These are phyloP conservation scores for Solanum ossicruentum DNA, from an alignment of 257 asterid genomes.

Conservation along the genomic window DNA sequence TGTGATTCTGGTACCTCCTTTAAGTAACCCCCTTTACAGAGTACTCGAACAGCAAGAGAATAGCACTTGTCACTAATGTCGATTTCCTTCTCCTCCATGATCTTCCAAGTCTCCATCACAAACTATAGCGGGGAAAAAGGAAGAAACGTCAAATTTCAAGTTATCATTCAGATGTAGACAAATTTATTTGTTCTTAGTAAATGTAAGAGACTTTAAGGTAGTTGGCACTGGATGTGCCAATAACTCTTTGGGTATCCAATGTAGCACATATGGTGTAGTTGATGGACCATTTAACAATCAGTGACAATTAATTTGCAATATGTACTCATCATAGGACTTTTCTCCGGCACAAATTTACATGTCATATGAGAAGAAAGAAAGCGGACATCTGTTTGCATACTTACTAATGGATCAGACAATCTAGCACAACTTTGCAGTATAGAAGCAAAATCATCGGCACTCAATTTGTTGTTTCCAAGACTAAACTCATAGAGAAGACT, in stretches of 20 bases:
- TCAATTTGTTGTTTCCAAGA: constrained; percentile 22
- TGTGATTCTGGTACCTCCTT: constrained; percentile 37
- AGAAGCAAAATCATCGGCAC: constrained; percentile 31
- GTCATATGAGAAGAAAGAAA: neutral
- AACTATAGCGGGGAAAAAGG: constrained; percentile 38
- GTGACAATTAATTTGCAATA: neutral
- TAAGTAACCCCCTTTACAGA: constrained; percentile 71
- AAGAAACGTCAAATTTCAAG: neutral
- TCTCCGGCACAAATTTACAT: neutral
- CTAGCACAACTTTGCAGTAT: constrained; percentile 61
- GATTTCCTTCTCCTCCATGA: constrained; percentile 55
- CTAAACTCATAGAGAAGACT: constrained; percentile 44
- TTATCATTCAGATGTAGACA: neutral
- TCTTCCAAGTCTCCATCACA: constrained; percentile 63
- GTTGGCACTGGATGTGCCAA: neutral
- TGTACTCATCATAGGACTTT: neutral
- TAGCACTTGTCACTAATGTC: constrained; percentile 34
- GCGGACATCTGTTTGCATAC: neutral
- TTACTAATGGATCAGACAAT: constrained; percentile 73
- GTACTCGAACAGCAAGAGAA: constrained; percentile 44
- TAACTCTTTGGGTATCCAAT: neutral
- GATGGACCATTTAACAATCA: neutral
- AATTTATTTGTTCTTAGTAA: neutral
- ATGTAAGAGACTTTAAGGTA: neutral
- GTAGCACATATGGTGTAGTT: neutral